Percentiles rank a stretch among this genome's conserved stretches.
phyloP scores from a whole-genome alignment of 345 rosid genomes.

The Turnera subulata region DNA sequence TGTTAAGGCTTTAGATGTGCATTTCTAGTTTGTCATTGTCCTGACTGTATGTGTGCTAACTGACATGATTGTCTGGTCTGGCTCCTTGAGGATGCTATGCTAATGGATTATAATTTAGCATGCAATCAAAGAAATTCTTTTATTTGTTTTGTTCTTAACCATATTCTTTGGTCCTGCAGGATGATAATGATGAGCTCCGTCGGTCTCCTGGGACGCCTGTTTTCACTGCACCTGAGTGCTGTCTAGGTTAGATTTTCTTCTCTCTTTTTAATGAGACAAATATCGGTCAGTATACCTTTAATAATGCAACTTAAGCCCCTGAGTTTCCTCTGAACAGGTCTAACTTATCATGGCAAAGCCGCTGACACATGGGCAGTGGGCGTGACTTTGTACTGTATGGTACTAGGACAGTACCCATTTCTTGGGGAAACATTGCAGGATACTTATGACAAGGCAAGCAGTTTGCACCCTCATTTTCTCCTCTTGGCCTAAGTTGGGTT shows the following conservation, averaged over 20 bases:
- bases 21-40: neutral
- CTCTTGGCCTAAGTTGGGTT: neutral
- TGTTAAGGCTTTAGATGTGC: too few relatives aligned
- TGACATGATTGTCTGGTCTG: neutral
- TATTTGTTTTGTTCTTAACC: too few relatives aligned
- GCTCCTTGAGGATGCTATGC: too few relatives aligned
- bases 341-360: constrained; percentile 77
- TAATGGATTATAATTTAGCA: too few relatives aligned
- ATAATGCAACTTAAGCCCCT: neutral
- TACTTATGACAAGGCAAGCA: constrained; percentile 83
- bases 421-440: constrained; percentile 95
- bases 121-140: too few relatives aligned
- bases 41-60: neutral
- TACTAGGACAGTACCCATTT: constrained; percentile 82
- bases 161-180: too few relatives aligned
- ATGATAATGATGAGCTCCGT: constrained; percentile 64
- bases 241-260: constrained; percentile 47
- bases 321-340: constrained; percentile 42
- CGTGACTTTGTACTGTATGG: constrained; percentile 85
- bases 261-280: neutral
- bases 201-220: constrained; percentile 99
- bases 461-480: neutral
- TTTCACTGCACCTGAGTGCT: constrained; percentile 99
- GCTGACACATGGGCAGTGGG: constrained; percentile 99
- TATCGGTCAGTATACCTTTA: neutral